Evolutionary conservation across 345 rosid species (phyloP).

Genomic region (Gossypium rotundifolium): DNA sequence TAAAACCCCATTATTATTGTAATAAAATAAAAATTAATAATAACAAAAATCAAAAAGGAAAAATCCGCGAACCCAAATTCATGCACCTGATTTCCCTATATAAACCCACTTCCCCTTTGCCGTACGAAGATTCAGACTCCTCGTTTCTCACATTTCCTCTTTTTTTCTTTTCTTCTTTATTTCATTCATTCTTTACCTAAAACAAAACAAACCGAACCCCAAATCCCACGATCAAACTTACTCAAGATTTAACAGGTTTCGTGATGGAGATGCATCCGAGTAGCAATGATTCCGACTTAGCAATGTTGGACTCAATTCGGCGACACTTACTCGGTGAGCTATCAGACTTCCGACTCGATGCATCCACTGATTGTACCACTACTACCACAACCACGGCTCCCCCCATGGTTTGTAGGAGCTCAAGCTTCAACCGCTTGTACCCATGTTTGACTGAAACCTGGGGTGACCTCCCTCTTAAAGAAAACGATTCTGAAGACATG

Average conservation of each 20-base stretch:
- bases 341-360: slow-evolving; percentile 15
- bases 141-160: background rate
- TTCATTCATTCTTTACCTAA: background rate
- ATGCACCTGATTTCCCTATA: slow-evolving; percentile 29
- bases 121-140: background rate
- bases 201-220: background rate
- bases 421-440: slow-evolving; percentile 59
- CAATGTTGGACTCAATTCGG: slow-evolving; percentile 47
- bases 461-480: slow-evolving; percentile 84
- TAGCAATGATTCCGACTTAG: slow-evolving; percentile 38
- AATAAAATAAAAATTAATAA: background rate
- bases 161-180: background rate
- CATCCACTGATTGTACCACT: slow-evolving; percentile 17
- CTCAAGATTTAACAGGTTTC: background rate
- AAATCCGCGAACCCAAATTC: slow-evolving; percentile 1
- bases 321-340: slow-evolving; percentile 46
- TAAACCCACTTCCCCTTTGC: background rate
- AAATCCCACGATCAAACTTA: background rate
- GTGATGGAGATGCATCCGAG: slow-evolving; percentile 32
- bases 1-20: background rate
- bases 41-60: background rate
- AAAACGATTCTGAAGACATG: slow-evolving; percentile 86
- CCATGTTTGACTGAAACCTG: slow-evolving; percentile 80
- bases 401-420: slow-evolving; percentile 46
- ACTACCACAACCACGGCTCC: background rate